Base-by-base conservation (phyloP, 1,139 yeast genomes). In the Blastobotrys petasosporus region DNA sequence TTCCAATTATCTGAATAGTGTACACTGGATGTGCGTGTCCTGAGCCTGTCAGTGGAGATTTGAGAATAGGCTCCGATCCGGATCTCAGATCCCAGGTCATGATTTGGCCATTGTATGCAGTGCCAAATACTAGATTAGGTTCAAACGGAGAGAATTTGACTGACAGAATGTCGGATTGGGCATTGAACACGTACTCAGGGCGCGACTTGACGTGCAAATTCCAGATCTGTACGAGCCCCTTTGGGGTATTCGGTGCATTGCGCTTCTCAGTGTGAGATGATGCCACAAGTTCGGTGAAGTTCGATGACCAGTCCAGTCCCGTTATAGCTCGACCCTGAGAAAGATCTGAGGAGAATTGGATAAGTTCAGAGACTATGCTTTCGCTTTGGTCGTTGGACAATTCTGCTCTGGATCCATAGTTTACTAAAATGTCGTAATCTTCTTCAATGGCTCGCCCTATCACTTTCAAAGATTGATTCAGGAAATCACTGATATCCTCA, bases 101-200 rank as follows among this genome's bases (percentile, higher is more conserved):
- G 2, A 75, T 51, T 51, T 73, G 77, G 11, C 80, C 80, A 54
- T 72, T 73, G 49, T 68, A 71, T 7, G 75, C 73, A 1, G 75
- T 67, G 1, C 75, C 79, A 45, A 67, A 66, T 23, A 75, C 55
- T 1, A 68, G 49, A 39, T 62, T 62, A 6, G 73, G 59, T 32
- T 67, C 62, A 39, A 59, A 61, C 3, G 64, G 67, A 2, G 74
- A 70, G 55, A 73, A 75, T 42, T 60, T 60, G 5, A 69, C 66
- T 3, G 59, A 53, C 6, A 68, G 54, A 10, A 80, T 64, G 32
- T 67, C 67, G 6, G 78, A 68, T 9, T 77, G 73, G 0, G 79
- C 66, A 15, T 68, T 65, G 42, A 80, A 69, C 35, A 71, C 69
- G 56, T 66, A 73, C 53, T 80, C 85, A 0, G 84, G 80, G 45